phyloP scores from a whole-genome alignment of 2,329 filamentous ascomycete genomes.

The Coccinonectria pachysandricola region DNA sequence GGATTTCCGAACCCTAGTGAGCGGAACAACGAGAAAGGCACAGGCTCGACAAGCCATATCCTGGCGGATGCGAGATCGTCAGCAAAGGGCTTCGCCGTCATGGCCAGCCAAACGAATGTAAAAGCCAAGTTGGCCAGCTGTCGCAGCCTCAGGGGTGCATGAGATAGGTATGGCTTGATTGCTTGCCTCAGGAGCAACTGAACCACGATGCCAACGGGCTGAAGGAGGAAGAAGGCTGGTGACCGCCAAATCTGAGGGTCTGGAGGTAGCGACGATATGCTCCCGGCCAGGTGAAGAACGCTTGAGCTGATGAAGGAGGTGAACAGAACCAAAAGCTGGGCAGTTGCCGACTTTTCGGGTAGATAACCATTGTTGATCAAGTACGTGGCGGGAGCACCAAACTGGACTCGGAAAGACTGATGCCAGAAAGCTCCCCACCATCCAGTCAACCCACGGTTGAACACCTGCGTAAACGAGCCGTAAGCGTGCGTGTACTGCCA shows the following conservation, averaged over 20 bases:
- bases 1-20: constrained; percentile 51
- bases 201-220: constrained; percentile 53
- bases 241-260: constrained; percentile 40
- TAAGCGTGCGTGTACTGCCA: constrained; percentile 46
- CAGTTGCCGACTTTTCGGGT: constrained; percentile 16
- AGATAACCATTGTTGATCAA: constrained; percentile 33
- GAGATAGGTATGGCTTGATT: constrained; percentile 27
- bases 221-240: constrained; percentile 60
- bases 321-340: constrained; percentile 21
- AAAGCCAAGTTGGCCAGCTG: constrained; percentile 51
- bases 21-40: constrained; percentile 66
- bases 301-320: constrained; percentile 54
- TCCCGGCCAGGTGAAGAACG: constrained; percentile 60
- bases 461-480: constrained; percentile 43
- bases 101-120: constrained; percentile 55
- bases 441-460: constrained; percentile 63
- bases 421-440: constrained; percentile 89
- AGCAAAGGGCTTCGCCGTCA: constrained; percentile 54
- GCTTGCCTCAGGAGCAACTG: constrained; percentile 37
- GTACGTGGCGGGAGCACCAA: constrained; percentile 48
- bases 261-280: constrained; percentile 50
- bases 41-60: constrained; percentile 70
- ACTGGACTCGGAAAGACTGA: constrained; percentile 71
- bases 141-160: constrained; percentile 35
- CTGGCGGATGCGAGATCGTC: constrained; percentile 68